phyloP scores from a whole-genome alignment of 2,329 filamentous ascomycete species.

The Biscogniauxia mediterranea region DNA sequence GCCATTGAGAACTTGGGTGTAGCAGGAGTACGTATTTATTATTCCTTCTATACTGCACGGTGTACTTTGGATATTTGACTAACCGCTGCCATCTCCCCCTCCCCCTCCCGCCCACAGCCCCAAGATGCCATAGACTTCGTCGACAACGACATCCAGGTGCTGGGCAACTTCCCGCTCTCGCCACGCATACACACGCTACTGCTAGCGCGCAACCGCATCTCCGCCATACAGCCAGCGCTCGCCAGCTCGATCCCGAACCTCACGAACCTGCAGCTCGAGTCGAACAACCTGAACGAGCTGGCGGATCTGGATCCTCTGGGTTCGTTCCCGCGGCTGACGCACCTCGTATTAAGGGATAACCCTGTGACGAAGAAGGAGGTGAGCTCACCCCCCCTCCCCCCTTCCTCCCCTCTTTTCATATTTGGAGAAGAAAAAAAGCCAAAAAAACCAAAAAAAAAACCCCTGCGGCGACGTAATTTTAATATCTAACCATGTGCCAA shows the following conservation, averaged over 20 bases:
- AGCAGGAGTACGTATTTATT: slow-evolving; percentile 67
- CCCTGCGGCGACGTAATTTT: neutral
- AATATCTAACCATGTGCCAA: neutral
- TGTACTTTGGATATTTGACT: slow-evolving; percentile 5
- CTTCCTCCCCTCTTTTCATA: too few relatives aligned
- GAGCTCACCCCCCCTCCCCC: slow-evolving; percentile 32
- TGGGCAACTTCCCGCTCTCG: slow-evolving; percentile 90
- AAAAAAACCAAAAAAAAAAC: neutral
- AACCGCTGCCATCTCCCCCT: neutral
- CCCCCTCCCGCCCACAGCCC: slow-evolving; percentile 51
- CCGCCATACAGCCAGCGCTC: slow-evolving; percentile 74
- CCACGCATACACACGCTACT: slow-evolving; percentile 85
- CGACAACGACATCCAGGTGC: slow-evolving; percentile 90
- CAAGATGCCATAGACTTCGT: slow-evolving; percentile 98
- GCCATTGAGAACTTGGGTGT: slow-evolving; percentile 96
- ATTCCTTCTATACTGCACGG: slow-evolving; percentile 4
- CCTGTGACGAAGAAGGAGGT: slow-evolving; percentile 93
- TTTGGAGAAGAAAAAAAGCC: neutral
- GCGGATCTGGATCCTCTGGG: slow-evolving; percentile 82
- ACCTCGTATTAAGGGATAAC: slow-evolving; percentile 81
- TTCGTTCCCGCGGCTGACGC: slow-evolving; percentile 67
- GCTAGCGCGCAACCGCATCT: slow-evolving; percentile 83
- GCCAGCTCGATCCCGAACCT: slow-evolving; percentile 78
- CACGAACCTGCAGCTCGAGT: slow-evolving; percentile 75
- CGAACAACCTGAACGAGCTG: slow-evolving; percentile 80